A percentile compares a stretch with the other conserved stretches of the same genome.
Evolutionary conservation across 2,329 filamentous ascomycete species (phyloP).

Genomic region (Grosmannia serpens): DNA sequence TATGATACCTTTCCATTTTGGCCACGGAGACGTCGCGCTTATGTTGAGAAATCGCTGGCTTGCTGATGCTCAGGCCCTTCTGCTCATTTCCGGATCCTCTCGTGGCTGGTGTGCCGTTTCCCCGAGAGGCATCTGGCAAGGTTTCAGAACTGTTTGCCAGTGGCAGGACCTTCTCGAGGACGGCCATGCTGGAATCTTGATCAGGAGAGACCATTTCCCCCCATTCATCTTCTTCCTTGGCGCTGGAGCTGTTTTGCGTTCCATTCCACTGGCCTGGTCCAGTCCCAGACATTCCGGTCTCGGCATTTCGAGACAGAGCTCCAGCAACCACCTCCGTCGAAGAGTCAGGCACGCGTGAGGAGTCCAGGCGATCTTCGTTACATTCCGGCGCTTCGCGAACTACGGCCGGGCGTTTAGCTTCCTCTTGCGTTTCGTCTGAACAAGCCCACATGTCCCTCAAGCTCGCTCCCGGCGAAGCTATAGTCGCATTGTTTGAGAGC

Average conservation of each 20-base stretch:
- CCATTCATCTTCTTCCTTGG: constrained; percentile 45
- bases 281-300: background rate
- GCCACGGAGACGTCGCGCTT: background rate
- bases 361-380: background rate
- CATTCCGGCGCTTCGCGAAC: background rate
- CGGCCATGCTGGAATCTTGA: background rate
- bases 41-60: background rate
- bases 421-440: background rate
- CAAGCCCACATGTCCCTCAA: too few species aligned
- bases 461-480: too few species aligned
- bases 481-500: background rate
- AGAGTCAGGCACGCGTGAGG: background rate
- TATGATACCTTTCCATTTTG: background rate
- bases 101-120: background rate
- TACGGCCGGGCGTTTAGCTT: background rate
- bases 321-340: background rate
- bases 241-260: constrained; percentile 1
- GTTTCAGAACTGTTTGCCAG: background rate
- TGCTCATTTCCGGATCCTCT: background rate
- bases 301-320: background rate
- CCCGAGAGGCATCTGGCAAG: background rate
- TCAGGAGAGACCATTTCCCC: constrained; percentile 44
- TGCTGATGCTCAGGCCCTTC: background rate
- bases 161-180: too few species aligned
- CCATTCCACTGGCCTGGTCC: background rate